Evolutionary conservation across 2,329 filamentous ascomycete species (phyloP).

Genomic region (Pseudogymnoascus sp.): DNA sequence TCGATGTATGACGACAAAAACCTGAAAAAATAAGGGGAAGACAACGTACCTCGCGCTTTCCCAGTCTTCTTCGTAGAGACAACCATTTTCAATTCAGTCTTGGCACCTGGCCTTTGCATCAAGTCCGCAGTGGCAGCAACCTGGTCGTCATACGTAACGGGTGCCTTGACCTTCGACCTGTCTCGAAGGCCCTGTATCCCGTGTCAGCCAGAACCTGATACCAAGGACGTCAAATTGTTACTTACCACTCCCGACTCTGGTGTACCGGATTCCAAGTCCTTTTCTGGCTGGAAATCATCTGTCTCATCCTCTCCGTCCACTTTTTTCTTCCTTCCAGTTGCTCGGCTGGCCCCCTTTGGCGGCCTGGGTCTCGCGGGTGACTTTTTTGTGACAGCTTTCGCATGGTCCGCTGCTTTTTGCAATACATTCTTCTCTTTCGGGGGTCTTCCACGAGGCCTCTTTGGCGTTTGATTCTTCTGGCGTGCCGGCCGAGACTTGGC

Average conservation of each 20-base stretch:
- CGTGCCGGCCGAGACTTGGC: not conserved
- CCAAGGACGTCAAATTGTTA: not conserved
- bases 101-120: not conserved
- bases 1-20: not conserved
- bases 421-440: not conserved
- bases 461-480: not conserved
- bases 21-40: not conserved
- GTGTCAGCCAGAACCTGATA: not conserved
- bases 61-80: not conserved
- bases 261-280: not conserved
- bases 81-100: not conserved
- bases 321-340: not conserved
- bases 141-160: not conserved
- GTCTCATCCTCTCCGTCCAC: not conserved
- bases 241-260: not conserved
- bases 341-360: not conserved
- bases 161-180: not conserved
- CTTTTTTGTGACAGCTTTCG: not conserved
- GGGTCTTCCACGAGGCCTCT: not conserved
- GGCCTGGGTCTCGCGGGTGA: not conserved
- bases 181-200: not conserved
- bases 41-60: not conserved
- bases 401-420: not conserved
- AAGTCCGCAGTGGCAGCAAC: not conserved
- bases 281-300: not conserved